Evolutionary conservation across 176 grass and related monocot genomes (phyloP), one percentile per base, ranked within the genome.

Genomic region (Hordeum marinum): DNA sequence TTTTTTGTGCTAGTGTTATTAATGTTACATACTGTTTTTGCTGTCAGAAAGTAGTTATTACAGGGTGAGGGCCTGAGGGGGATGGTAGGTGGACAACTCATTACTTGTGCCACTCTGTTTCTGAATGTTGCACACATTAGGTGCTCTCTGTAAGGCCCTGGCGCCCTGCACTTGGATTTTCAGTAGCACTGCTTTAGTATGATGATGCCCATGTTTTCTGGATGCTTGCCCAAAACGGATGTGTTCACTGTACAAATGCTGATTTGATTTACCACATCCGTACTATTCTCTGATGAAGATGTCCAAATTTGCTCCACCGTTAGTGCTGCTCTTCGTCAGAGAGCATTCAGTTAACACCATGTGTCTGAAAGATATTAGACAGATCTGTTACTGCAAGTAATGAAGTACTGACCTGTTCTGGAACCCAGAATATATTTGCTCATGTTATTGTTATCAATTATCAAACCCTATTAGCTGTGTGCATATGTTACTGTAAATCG

Each of bases 51-150:
- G 21, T 72, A 72, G 12, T 46, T n/a, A 23, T 40, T 29, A 21
- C 54, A 57, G 18, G 26, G 62, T 29, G 25, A 57, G n/a, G n/a
- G n/a, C n/a, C n/a, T n/a, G n/a, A n/a, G 31, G 40, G 31, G 13
- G 14, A n/a, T 29, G 72, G 78, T 82, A 78, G 83, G 78, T 82
- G 14, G 83, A 4, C 78, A 86, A 43, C 63, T 64, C 79, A 82
- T 24, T 86, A 71, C 54, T 86, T 54, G 72, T 86, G 88, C 64
- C 77, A 60, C 66, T 68, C 63, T 43, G 13, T 26, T 76, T 40
- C 54, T 42, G 63, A 63, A 71, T 42, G 63, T 4, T 42, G 55
- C 67, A 67, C 3, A n/a, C 20, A 36, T 68, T 60, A 65, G 55
- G 23, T 79, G 75, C 52, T 83, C 80, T 18, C 25, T 66, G 8